A percentile compares a stretch with the other conserved stretches of the same genome.
Evolutionary conservation across 768 basidiomycete genomes (phyloP).

Genomic region (Boletus rubroflammeus): DNA sequence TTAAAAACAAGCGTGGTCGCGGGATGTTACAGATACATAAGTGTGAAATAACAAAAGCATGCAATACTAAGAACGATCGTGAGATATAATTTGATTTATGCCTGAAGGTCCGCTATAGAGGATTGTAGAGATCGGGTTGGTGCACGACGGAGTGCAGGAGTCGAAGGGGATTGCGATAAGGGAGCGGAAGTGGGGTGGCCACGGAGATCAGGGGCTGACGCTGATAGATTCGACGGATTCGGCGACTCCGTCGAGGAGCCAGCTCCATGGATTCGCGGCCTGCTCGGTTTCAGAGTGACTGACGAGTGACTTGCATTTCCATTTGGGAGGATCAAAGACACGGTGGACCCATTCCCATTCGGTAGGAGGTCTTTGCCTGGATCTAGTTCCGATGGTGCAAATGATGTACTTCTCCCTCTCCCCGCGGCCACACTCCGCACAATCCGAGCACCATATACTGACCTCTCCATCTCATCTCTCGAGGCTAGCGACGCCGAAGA

Average conservation of each 20-base stretch:
- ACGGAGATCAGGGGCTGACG: conserved; percentile 27
- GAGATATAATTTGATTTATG: conserved; percentile 25
- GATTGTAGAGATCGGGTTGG: conserved; percentile 12
- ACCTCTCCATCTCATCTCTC: conserved; percentile 17
- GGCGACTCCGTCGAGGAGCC: conserved; percentile 4
- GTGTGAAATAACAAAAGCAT: conserved; percentile 19
- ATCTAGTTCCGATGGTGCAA: conserved; percentile 30
- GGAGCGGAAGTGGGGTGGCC: conserved; percentile 8
- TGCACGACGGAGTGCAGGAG: conserved; percentile 9
- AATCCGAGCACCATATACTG: conserved; percentile 44
- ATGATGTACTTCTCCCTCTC: conserved; percentile 39
- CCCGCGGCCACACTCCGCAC: conserved; percentile 54
- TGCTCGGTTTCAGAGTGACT: conserved; percentile 20
- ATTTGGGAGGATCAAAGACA: conserved; percentile 19
- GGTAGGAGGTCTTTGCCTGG: conserved; percentile 12
- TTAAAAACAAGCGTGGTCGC: not conserved
- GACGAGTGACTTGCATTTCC: conserved; percentile 22
- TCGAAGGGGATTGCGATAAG: conserved; percentile 9
- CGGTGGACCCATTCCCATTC: conserved; percentile 9
- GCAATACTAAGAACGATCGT: conserved; percentile 12
- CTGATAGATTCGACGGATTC: conserved; percentile 18
- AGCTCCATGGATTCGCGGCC: conserved; percentile 9
- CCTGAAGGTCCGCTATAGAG: conserved; percentile 21
- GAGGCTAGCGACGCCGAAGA: conserved; percentile 45
- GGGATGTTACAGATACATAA: conserved; percentile 23